Conservation (phyloP, 2,329 filamentous ascomycete species). For the Malbranchea zuffiana region DNA sequence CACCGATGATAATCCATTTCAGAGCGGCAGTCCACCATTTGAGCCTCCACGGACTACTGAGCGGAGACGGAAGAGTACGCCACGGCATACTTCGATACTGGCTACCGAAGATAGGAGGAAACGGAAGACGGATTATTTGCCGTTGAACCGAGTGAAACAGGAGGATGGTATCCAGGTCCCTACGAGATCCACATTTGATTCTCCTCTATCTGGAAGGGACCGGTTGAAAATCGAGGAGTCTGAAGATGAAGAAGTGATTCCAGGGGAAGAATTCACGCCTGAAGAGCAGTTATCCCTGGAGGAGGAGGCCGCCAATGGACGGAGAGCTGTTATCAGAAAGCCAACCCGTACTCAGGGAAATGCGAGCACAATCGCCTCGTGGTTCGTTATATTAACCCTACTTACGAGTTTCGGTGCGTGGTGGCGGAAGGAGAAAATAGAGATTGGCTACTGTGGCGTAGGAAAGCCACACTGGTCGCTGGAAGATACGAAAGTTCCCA, state of each 20-base stretch:
- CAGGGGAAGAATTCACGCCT: slow-evolving; percentile 86
- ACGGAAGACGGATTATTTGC: slow-evolving; percentile 24
- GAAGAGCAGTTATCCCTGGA: slow-evolving; percentile 75
- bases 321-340: slow-evolving; percentile 19
- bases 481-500: slow-evolving; percentile 56
- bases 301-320: slow-evolving; percentile 51
- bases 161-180: slow-evolving; percentile 45
- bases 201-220: slow-evolving; percentile 39
- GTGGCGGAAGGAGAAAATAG: slow-evolving; percentile 92
- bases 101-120: slow-evolving; percentile 20
- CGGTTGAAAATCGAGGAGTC: slow-evolving; percentile 33
- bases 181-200: slow-evolving; percentile 49
- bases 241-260: slow-evolving; percentile 51
- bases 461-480: slow-evolving; percentile 53
- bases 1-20: slow-evolving; percentile 84
- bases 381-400: slow-evolving; percentile 59
- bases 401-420: slow-evolving; percentile 64
- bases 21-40: slow-evolving; percentile 65
- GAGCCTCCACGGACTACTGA: slow-evolving; percentile 36
- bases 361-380: slow-evolving; percentile 52
- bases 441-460: slow-evolving; percentile 86
- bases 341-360: slow-evolving; percentile 31
- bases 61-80: slow-evolving; percentile 43
- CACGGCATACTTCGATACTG: slow-evolving; percentile 31
- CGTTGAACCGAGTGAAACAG: slow-evolving; percentile 32